Evolutionary conservation across 1,139 yeast genomes (phyloP).

Genomic region (Hyphopichia pseudoburtonii): DNA sequence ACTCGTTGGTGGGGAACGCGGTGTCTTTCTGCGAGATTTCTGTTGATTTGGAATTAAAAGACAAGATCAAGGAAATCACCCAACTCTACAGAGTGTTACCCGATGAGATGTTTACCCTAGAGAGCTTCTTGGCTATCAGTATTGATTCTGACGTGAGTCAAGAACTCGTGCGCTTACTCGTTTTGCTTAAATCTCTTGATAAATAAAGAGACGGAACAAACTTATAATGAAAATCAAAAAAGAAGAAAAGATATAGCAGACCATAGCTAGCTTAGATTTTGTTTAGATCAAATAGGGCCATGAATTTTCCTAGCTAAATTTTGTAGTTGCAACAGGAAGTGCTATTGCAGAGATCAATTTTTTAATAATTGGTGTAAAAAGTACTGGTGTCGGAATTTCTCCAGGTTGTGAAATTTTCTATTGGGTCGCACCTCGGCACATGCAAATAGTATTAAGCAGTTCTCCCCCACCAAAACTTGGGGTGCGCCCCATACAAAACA

Average conservation of each 20-base stretch:
- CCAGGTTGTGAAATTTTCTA: background rate
- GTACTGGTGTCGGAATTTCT: too few relatives aligned
- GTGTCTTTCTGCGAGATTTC: slow-evolving; percentile 11
- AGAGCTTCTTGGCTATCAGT: slow-evolving; percentile 36
- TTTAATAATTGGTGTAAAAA: too few relatives aligned
- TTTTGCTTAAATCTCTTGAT: slow-evolving; percentile 21
- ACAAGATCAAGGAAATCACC: slow-evolving; percentile 12
- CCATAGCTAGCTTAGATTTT: too few relatives aligned
- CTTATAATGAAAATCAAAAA: too few relatives aligned
- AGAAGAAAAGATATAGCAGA: too few relatives aligned
- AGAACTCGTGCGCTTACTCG: slow-evolving; percentile 39
- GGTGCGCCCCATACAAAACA: background rate
- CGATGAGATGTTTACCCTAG: slow-evolving; percentile 37
- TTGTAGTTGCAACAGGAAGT: too few relatives aligned
- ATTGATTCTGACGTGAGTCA: slow-evolving; percentile 38
- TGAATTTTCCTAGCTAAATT: too few relatives aligned
- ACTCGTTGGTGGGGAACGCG: slow-evolving; percentile 37
- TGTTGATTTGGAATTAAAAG: slow-evolving; percentile 2
- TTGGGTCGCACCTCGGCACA: slow-evolving; percentile 1
- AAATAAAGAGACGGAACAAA: too few relatives aligned
- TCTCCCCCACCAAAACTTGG: background rate
- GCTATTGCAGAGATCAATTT: too few relatives aligned
- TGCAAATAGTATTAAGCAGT: background rate
- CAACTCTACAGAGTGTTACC: slow-evolving; percentile 29
- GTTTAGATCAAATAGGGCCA: too few relatives aligned